Base-by-base conservation (phyloP, 306 rosid species). In the Cucurbita ficifolia region DNA sequence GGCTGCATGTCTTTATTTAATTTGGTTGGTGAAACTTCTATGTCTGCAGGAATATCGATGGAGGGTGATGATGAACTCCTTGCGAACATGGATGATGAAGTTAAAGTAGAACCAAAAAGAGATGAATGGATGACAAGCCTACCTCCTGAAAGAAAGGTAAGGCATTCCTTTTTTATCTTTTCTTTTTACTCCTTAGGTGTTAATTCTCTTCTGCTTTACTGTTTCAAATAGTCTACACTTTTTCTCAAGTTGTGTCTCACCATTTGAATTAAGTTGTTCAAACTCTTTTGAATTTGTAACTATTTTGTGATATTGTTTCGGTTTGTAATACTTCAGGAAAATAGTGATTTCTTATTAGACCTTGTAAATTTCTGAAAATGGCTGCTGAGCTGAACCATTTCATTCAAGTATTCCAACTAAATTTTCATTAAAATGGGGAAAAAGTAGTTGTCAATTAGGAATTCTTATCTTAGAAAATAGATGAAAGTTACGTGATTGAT, bases 121-220 rank as follows among this genome's bases (percentile, higher is more conserved):
- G 98, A 93, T 52, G 96, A 93, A 74, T 93, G 96, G 98, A 93
- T 93, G 98, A 93, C 98, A 77, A 83, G 88, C 51, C 74, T 90
- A 48, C 98, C 98, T 48, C 98, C 98, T 0, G 97, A 93, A 83
- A 82, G 87, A 79, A 88, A 80, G 82, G 98, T 90, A 83, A 83
- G 87, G 76, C 17, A 24, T 49, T 74, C 3, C 46, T 42, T 1
- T 17, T 40, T 40, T 63, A 3, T 16, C 7, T 13, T 16, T 0
- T n/a, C n/a, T 22, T 18, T 18, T 29, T 29, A 29, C 19, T 21
- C 6, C 40, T 0, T 64, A 5, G 35, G 12, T 18, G 19, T 5
- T 65, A 21, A 64, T 64, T 64, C 48, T 64, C 36, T 9, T 22
- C 8, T 64, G 13, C 64, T 19, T 17, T 16, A 62, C 14, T 8